A percentile compares a stretch with the other conserved stretches of the same genome.
phyloP scores from a whole-genome alignment of 441 rosid genomes.

The Erodium texanum region DNA sequence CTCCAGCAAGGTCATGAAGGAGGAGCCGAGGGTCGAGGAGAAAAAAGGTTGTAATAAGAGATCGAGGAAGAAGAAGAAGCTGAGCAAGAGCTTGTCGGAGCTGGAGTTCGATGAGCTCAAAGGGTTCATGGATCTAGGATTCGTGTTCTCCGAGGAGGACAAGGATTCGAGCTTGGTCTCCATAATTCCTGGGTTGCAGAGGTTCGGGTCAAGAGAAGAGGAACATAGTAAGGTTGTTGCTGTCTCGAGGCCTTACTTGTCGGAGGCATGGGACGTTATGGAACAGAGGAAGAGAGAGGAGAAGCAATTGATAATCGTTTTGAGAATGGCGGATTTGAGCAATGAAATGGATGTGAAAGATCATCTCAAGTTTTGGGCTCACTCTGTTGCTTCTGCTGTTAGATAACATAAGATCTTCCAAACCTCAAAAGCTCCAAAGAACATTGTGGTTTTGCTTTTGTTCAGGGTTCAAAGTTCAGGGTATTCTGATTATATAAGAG shows the following conservation, averaged over 20 bases:
- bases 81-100: constrained; percentile 48
- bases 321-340: constrained; percentile 42
- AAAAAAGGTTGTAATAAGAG: constrained; percentile 1
- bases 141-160: constrained; percentile 56
- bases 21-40: background rate
- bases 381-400: constrained; percentile 60
- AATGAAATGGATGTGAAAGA: constrained; percentile 60
- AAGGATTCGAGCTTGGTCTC: constrained; percentile 40
- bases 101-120: constrained; percentile 51
- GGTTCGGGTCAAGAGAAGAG: constrained; percentile 24
- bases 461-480: too few species aligned
- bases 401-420: constrained; percentile 27
- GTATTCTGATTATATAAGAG: too few species aligned
- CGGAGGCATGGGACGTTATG: constrained; percentile 65
- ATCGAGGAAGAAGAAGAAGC: constrained; percentile 13
- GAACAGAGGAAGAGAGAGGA: constrained; percentile 31
- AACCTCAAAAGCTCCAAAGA: too few species aligned
- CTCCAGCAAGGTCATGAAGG: constrained; percentile 30
- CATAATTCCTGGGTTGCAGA: constrained; percentile 48
- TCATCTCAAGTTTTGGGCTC: constrained; percentile 66
- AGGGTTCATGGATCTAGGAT: constrained; percentile 65
- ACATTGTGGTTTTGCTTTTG: too few species aligned
- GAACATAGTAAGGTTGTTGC: constrained; percentile 14
- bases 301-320: constrained; percentile 30
- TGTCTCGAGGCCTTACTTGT: constrained; percentile 53